Conservation (phyloP, 192 early-diverging fungal species). For the Spizellomyces sp. region DNA sequence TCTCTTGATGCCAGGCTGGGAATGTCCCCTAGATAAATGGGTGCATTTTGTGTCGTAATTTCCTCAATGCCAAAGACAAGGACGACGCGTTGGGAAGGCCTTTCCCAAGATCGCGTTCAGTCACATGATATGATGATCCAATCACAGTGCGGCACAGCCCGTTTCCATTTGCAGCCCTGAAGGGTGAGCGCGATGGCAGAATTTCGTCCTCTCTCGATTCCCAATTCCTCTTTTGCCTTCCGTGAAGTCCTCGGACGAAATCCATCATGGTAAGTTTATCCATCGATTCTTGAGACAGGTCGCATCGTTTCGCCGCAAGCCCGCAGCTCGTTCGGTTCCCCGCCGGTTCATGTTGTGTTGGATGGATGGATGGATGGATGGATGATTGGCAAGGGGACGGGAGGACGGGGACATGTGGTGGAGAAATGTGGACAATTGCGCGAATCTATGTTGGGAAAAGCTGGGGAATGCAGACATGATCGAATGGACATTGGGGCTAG, state of each 20-base stretch:
- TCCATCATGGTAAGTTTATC: constrained; percentile 1
- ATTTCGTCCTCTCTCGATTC: neutral
- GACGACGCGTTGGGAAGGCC: neutral
- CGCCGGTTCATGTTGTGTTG: no score
- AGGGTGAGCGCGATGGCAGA: neutral
- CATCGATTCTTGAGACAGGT: neutral
- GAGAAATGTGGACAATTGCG: no score
- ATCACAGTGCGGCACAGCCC: neutral
- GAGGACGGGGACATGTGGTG: no score
- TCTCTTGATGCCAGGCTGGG: neutral
- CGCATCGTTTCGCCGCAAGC: no score
- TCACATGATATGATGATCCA: neutral
- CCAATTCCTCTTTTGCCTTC: neutral
- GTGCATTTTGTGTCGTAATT: neutral
- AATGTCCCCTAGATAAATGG: neutral
- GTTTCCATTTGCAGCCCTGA: neutral
- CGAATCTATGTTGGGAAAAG: no score
- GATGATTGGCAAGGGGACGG: no score
- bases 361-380: no score
- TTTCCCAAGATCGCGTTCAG: neutral
- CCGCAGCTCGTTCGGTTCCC: no score
- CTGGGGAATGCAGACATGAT: no score
- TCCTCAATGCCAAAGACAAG: neutral
- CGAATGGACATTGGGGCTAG: no score
- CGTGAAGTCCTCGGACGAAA: neutral